Base-by-base conservation (phyloP, 73 alveolate genomes). In the Paramecium sonneborni region DNA sequence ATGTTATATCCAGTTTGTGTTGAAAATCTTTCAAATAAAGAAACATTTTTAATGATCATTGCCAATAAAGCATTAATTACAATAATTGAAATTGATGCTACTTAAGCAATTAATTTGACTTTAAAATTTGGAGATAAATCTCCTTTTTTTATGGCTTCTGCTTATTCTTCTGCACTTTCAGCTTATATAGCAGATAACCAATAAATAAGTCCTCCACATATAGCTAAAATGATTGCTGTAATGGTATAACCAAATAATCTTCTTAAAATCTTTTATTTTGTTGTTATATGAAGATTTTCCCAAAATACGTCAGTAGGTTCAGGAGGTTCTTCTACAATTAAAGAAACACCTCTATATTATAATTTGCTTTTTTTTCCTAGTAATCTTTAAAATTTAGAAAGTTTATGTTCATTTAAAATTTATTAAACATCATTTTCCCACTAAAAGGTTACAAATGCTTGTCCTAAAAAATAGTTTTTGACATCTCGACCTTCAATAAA, bases 221-320 rank as follows among this genome's bases (percentile, higher is more conserved):
- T 57, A 20, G 92, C 93, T 2, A 96, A 41, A n/a, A 95, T 39
- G 11, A 93, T 8, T 10, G 82, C 55, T 9, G 96, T 68, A 3
- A 82, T 37, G 11, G 88, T 4, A 52, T 85, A 93, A 1, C 97
- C 95, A 12, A 39, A 20, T 24, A 93, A 3, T 18, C 86, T 38
- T 39, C 94, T 93, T 21, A 57, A 44, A 14, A 92, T 38, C 55
- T 95, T 92, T 26, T 24, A 70, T 35, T 41, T 18, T 41, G 76
- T 21, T 6, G 85, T 44, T 14, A 94, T 88, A 44, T 86, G 94
- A 44, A 96, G 85, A 72, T 96, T 94, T 41, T 94, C 97, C 98
- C 98, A 96, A 87, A 37, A 96, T 18, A 96, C 95, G 79, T 96
- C 97, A 21, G 97, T 93, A 10, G 98, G 98, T 79, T 96, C 97